Evolutionary conservation across 371 early-diverging fungal genomes (phyloP).

Genomic region (Amoeboaphelidium protococcarum): DNA sequence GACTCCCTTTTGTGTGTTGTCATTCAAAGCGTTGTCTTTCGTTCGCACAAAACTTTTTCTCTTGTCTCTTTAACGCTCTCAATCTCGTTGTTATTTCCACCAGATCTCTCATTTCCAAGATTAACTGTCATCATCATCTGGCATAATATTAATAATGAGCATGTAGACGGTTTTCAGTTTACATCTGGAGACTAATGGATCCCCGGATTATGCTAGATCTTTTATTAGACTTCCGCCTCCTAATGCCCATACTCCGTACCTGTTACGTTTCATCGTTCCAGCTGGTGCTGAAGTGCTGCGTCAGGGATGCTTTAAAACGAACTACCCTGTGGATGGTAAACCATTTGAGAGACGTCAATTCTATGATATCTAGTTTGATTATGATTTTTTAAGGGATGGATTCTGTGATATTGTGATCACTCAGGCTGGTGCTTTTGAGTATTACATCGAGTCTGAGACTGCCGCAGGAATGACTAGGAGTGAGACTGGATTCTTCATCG

Average conservation of each 20-base stretch:
- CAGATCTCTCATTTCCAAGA: too few species aligned
- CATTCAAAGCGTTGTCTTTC: too few species aligned
- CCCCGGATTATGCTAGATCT: too few species aligned
- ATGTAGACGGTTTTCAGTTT: too few species aligned
- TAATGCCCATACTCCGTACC: slow-evolving; percentile 18
- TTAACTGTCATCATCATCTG: too few species aligned
- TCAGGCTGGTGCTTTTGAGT: slow-evolving; percentile 57
- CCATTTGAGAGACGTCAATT: slow-evolving; percentile 9
- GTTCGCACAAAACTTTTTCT: too few species aligned
- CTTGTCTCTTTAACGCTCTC: too few species aligned
- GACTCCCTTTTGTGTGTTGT: too few species aligned
- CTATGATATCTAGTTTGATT: slow-evolving; percentile 8
- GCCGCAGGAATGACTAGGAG: slow-evolving; percentile 6
- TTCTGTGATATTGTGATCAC: slow-evolving; percentile 35
- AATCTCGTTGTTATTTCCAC: too few species aligned
- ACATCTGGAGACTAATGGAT: too few species aligned
- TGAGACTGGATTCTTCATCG: slow-evolving; percentile 1
- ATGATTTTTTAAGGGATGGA: slow-evolving; percentile 21
- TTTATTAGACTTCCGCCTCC: slow-evolving; percentile 60
- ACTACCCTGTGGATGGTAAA: slow-evolving; percentile 50
- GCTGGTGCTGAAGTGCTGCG: slow-evolving; percentile 43
- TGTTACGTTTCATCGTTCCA: slow-evolving; percentile 47
- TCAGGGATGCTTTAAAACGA: slow-evolving; percentile 36
- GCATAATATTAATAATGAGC: too few species aligned
- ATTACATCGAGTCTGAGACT: slow-evolving; percentile 29